Base-by-base conservation (phyloP, 768 basidiomycete species). In the Lactarius evosmus region DNA sequence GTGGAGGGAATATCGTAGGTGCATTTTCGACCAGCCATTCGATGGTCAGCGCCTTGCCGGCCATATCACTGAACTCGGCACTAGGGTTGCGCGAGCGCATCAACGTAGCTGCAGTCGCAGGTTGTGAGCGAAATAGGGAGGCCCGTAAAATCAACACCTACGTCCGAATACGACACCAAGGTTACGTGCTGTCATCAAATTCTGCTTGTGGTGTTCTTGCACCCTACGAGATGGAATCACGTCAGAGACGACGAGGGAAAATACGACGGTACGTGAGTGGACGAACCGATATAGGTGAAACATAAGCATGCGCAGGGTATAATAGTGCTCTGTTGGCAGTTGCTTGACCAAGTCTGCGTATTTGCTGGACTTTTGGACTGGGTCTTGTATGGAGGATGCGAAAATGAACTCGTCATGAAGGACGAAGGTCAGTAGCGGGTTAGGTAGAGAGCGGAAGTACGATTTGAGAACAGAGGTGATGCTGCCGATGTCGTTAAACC, bases 131-230 rank as follows among this genome's bases (percentile, higher is more conserved):
- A 55, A 7, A 25, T 8, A 14, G 19, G 9, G 8, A 11, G 11
- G 44, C 8, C 51, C 46, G 7, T 30, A 34, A 22, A 22, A 29
- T 52, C 65, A 33, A 36, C 16, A 86, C 96, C 77, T 74, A 98
- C 96, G 97, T 69, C 97, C 97, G 75, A 98, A 98, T 46, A 99
- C 95, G 33, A 98, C 95, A 7, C 97, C 97, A 25, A 99, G 78
- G 71, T 98, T 99, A 67, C 95, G 83, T 3, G 93, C 89, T 56
- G 86, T 93, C 97, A 99, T 99, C 58, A 94, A 80, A 75, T 99
- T 99, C 54, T 77, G 79, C 46, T 88, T 84, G 60, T 83, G 83
- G 36, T 80, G 81, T 62, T 85, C 79, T 69, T 85, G 84, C 33
- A 98, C 82, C 58, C 82, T 81, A 66, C 14, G n/a, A 36, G 25